Percentiles rank a stretch among this genome's conserved stretches.
phyloP scores from a whole-genome alignment of 345 rosid species.

The Sisymbrium altissimum region DNA sequence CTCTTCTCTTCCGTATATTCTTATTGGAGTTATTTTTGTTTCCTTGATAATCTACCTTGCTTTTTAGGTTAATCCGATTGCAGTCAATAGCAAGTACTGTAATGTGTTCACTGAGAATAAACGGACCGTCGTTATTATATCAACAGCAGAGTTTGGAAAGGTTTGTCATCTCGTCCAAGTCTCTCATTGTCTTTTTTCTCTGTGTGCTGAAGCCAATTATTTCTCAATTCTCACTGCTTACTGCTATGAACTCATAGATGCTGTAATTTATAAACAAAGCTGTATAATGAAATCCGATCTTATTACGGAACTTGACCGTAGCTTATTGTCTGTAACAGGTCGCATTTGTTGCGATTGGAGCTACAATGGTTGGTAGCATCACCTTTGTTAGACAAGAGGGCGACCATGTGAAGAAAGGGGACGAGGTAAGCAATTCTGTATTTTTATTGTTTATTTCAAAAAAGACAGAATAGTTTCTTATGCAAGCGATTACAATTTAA shows the following conservation, averaged over 20 bases:
- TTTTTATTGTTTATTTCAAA: neutral
- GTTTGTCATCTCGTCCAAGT: constrained; percentile 37
- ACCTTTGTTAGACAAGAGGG: constrained; percentile 62
- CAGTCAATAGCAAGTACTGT: constrained; percentile 94
- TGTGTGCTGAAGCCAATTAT: constrained; percentile 1
- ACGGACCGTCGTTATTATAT: constrained; percentile 64
- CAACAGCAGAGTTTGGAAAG: constrained; percentile 79
- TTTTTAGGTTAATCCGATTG: constrained; percentile 89
- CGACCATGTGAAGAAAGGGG: constrained; percentile 68
- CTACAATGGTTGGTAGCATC: constrained; percentile 97
- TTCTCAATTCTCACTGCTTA: neutral
- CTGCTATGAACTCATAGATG: neutral
- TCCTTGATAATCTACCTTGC: constrained; percentile 10
- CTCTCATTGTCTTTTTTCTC: neutral
- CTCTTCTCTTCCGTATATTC: constrained; percentile 6
- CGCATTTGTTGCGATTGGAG: constrained; percentile 78
- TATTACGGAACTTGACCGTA: neutral
- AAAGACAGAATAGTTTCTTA: neutral
- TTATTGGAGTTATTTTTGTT: neutral
- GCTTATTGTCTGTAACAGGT: constrained; percentile 24
- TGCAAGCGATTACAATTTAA: constrained; percentile 19
- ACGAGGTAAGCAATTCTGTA: constrained; percentile 51
- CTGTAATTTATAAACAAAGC: neutral
- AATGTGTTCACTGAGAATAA: constrained; percentile 95
- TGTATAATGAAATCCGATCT: constrained; percentile 8